Conservation (phyloP, 805 yeast genomes). For the Lachancea sp. region DNA sequence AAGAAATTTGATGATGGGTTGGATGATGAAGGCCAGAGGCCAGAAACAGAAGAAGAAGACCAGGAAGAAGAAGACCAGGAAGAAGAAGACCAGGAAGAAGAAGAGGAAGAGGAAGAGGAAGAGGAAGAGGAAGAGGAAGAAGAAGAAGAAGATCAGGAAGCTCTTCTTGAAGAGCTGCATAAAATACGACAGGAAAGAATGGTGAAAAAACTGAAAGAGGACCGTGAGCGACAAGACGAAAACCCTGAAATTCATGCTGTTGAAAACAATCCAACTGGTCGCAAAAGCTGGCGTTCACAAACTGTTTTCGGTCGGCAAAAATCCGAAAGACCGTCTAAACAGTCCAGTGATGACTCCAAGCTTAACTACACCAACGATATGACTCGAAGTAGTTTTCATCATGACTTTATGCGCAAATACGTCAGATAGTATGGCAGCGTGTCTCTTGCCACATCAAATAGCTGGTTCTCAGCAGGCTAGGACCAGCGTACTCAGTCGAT, state of each 20-base stretch:
- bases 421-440: conserved; percentile 32
- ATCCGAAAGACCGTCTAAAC: conserved; percentile 16
- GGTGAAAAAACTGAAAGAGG: conserved; percentile 21
- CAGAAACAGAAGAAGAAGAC: conserved; percentile 8
- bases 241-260: conserved; percentile 16
- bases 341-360: not conserved
- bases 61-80: conserved; percentile 3
- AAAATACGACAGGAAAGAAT: conserved; percentile 35
- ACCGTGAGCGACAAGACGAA: conserved; percentile 22
- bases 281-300: conserved; percentile 20
- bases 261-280: conserved; percentile 6
- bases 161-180: conserved; percentile 36
- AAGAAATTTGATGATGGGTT: too few relatives aligned
- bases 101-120: conserved; percentile 33
- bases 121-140: conserved; percentile 32
- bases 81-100: conserved; percentile 28
- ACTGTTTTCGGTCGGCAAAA: conserved; percentile 23
- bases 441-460: too few relatives aligned
- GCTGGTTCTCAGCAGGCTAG: not conserved
- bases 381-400: conserved; percentile 38
- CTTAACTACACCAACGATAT: conserved; percentile 31
- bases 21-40: not conserved
- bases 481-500: too few relatives aligned
- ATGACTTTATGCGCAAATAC: conserved; percentile 37
- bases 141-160: conserved; percentile 36